A percentile compares a stretch with the other conserved stretches of the same genome.
Conservation (phyloP, 495 filamentous ascomycete species). For the Lineolata rhizophorae region DNA sequence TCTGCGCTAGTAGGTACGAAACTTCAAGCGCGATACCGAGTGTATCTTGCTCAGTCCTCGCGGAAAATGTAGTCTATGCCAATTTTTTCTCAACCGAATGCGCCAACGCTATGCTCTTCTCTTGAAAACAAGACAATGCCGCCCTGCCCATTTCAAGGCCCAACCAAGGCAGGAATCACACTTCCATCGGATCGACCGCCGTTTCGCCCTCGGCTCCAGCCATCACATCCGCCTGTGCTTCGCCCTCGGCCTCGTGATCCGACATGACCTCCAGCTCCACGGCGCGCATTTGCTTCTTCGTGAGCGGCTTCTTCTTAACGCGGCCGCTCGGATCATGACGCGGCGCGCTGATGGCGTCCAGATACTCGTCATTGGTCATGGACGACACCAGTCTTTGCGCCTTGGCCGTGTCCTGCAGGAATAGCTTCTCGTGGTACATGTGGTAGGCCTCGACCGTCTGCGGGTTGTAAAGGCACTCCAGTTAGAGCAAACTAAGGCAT, state of each 20-base stretch:
- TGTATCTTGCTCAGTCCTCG: too few species aligned
- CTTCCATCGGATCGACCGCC: too few species aligned
- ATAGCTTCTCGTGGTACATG: constrained; percentile 35
- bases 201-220: background rate
- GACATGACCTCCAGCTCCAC: constrained; percentile 2
- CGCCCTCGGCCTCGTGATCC: constrained; percentile 1
- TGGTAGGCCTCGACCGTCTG: constrained; percentile 38
- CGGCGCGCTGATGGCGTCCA: constrained; percentile 43
- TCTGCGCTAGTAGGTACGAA: too few species aligned
- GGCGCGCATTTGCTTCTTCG: constrained; percentile 4
- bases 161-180: too few species aligned
- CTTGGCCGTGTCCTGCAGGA: constrained; percentile 27
- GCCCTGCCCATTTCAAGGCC: too few species aligned
- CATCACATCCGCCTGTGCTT: background rate
- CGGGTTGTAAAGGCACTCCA: too few species aligned
- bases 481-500: background rate
- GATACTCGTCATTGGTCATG: constrained; percentile 33
- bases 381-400: constrained; percentile 28
- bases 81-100: too few species aligned
- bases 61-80: too few species aligned
- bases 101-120: too few species aligned
- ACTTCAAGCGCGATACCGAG: too few species aligned
- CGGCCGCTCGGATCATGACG: constrained; percentile 26
- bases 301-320: constrained; percentile 12
- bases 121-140: too few species aligned